Base-by-base conservation (phyloP, 2,329 filamentous ascomycete genomes). In the Berkeleyomyces basicola region DNA sequence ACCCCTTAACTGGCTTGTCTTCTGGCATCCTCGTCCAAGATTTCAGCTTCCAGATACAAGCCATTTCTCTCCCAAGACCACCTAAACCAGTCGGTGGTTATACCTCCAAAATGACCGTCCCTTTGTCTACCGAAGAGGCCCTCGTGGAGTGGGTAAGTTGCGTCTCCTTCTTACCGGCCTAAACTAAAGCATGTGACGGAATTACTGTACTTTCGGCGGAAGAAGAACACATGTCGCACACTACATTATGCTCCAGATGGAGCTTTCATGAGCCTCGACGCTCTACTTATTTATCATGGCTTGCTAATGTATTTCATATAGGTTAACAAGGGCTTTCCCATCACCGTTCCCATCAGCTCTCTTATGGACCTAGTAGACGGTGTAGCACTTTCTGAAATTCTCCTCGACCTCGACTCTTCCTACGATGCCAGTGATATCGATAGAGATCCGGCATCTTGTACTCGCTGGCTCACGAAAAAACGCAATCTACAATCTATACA, bases 341-440 rank as follows among this genome's bases (percentile, higher is more conserved):
- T 79, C 59, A 73, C 77, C 46, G 70, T 73, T 44, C 72, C 74
- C 65, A 76, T 76, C 69, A 76, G 76, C 66, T 77, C 76, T n/a
- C 72, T 80, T 59, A 74, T 78, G 60, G 75, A 80, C 61, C 74
- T 81, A 55, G 72, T 74, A 69, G 81, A 83, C 66, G 81, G 80
- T 61, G 71, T 78, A 64, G 71, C 79, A 40, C 77, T 83, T 66
- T 80, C 77, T 47, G 72, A 80, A 66, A 76, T 83, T 57, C 77
- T 84, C 64, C 76, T 80, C 69, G 78, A 83, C 68, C 72, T 86
- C 58, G 81, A 84, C 67, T 69, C 76, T 42, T 74, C 77, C 65
- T 86, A 83, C 68, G 77, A 81, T 68, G 75, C 77, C 39, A 73
- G 76, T 0, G 75, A 81, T 65, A 77, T 84, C 62, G 77, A 81